These are phyloP conservation scores for Hebeloma cylindrosporum DNA, from an alignment of 768 basidiomycete species.

Conservation along the genomic window DNA sequence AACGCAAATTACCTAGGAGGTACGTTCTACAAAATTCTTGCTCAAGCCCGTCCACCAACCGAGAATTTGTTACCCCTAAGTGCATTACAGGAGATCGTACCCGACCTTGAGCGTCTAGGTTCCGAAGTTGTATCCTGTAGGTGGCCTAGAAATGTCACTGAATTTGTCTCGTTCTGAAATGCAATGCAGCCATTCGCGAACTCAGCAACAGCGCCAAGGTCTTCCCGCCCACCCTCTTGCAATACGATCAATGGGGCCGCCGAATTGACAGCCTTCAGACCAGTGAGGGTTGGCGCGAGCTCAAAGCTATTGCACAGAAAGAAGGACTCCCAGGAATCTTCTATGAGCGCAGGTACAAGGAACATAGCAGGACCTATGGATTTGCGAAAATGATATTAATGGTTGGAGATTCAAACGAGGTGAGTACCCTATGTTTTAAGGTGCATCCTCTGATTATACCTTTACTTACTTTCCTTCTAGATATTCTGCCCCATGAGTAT, in stretches of 20 bases:
- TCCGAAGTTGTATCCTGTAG: conserved; percentile 52
- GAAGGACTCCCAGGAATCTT: conserved; percentile 70
- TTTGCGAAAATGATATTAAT: conserved; percentile 67
- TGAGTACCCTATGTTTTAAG: conserved; percentile 24
- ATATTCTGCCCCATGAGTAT: conserved; percentile 75
- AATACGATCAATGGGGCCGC: conserved; percentile 78
- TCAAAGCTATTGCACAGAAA: conserved; percentile 60
- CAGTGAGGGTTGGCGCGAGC: conserved; percentile 69
- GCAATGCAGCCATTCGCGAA: conserved; percentile 49
- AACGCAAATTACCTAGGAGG: conserved; percentile 52
- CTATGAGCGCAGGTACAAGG: conserved; percentile 61
- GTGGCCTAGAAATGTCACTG: conserved; percentile 16
- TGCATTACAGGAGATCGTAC: conserved; percentile 47
- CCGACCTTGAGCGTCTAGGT: conserved; percentile 62
- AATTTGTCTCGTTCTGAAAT: background rate
- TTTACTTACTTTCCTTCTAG: conserved; percentile 27
- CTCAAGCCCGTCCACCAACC: background rate
- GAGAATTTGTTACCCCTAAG: conserved; percentile 27
- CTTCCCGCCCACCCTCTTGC: conserved; percentile 52
- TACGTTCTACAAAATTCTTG: conserved; percentile 20
- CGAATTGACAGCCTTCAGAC: conserved; percentile 64
- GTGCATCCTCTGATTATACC: background rate
- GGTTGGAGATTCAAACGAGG: conserved; percentile 64
- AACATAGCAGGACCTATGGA: conserved; percentile 60
- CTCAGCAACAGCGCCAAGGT: conserved; percentile 45